phyloP scores from a whole-genome alignment of 306 rosid species.

The Prunus dulcis region DNA sequence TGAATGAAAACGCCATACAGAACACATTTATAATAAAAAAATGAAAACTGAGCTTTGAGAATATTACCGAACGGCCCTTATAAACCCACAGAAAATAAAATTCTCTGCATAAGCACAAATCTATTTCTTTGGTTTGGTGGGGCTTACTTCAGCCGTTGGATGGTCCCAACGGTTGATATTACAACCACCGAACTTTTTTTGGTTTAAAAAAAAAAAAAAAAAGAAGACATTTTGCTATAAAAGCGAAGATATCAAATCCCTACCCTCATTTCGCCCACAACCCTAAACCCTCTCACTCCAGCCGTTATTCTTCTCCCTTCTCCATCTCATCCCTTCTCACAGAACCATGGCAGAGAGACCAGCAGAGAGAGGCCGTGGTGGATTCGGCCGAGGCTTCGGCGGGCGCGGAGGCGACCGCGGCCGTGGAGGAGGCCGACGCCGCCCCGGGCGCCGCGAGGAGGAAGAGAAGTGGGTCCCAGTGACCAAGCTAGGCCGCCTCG shows the following conservation, averaged over 20 bases:
- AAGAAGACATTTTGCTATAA: not conserved
- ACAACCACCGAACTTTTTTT: too few relatives aligned
- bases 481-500: slow-evolving; percentile 67
- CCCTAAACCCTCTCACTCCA: not conserved
- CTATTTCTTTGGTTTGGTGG: too few relatives aligned
- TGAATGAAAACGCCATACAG: too few relatives aligned
- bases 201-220: too few relatives aligned
- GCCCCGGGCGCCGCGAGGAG: slow-evolving; percentile 48
- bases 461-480: slow-evolving; percentile 78
- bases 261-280: not conserved
- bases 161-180: too few relatives aligned
- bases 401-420: slow-evolving; percentile 57
- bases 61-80: too few relatives aligned
- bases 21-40: too few relatives aligned
- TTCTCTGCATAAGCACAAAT: too few relatives aligned
- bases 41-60: too few relatives aligned
- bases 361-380: slow-evolving; percentile 43
- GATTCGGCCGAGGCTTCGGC: slow-evolving; percentile 56
- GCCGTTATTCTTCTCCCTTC: not conserved
- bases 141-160: too few relatives aligned
- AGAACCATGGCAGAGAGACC: slow-evolving; percentile 53
- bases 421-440: slow-evolving; percentile 42
- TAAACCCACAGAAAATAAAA: too few relatives aligned
- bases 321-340: not conserved
- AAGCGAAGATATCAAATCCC: not conserved